These are phyloP conservation scores for Xerocomus brunneocitrinus DNA, from an alignment of 768 basidiomycete species.

Conservation along the genomic window DNA sequence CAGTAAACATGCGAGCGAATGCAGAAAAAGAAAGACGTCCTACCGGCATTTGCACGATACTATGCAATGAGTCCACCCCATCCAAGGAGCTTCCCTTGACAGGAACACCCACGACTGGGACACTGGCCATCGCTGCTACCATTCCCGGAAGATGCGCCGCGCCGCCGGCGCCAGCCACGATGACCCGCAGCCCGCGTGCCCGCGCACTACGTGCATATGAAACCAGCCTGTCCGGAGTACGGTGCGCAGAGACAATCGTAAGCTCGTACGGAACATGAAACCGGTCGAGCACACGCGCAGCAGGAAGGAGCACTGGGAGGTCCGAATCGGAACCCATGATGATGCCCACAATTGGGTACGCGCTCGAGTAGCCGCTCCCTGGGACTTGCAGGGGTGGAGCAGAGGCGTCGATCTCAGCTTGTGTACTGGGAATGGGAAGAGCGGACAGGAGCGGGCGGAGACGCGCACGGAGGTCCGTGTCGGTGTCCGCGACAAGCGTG, in stretches of 20 bases:
- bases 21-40: conserved; percentile 29
- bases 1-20: not conserved
- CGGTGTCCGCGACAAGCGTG: conserved; percentile 79
- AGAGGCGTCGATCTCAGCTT: conserved; percentile 49
- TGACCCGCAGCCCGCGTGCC: conserved; percentile 58
- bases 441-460: conserved; percentile 72
- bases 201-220: conserved; percentile 76
- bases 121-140: conserved; percentile 90
- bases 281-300: conserved; percentile 76
- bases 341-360: conserved; percentile 78
- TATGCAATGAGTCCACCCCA: conserved; percentile 95
- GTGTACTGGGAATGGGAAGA: conserved; percentile 40
- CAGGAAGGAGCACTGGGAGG: conserved; percentile 88
- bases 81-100: conserved; percentile 92
- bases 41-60: conserved; percentile 99
- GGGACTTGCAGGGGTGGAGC: conserved; percentile 43
- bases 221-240: conserved; percentile 84
- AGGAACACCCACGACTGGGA: conserved; percentile 95
- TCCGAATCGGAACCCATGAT: conserved; percentile 99
- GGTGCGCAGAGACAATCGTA: conserved; percentile 93
- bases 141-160: conserved; percentile 98
- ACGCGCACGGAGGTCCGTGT: conserved; percentile 63
- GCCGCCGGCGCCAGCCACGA: conserved; percentile 97
- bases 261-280: conserved; percentile 89
- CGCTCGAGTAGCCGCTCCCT: conserved; percentile 53